Percentiles rank a stretch among this genome's conserved stretches.
Conservation (phyloP, 352 stramenopile genomes). For the Globisporangium polare region DNA sequence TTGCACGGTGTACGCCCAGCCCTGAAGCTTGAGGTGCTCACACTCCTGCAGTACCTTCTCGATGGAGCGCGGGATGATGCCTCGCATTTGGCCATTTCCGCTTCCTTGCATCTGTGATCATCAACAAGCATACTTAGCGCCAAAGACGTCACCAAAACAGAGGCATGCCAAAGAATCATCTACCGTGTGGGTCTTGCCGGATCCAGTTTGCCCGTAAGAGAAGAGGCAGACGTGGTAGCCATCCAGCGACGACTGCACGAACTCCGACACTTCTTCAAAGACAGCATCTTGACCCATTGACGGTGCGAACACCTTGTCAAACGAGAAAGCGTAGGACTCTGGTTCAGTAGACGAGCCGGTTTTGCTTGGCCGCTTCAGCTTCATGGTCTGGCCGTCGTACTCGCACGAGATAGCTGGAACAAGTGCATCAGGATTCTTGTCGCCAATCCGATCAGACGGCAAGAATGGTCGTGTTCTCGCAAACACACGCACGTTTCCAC, state of each 20-base stretch:
- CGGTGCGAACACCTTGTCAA: conserved; percentile 96
- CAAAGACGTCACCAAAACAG: conserved; percentile 1
- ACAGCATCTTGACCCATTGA: conserved; percentile 92
- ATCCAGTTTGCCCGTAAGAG: conserved; percentile 93
- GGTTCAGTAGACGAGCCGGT: conserved; percentile 27
- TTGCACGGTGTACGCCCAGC: conserved; percentile 95
- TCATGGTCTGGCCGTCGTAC: conserved; percentile 66
- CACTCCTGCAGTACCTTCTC: conserved; percentile 92
- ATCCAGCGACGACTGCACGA: conserved; percentile 97
- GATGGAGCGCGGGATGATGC: conserved; percentile 97
- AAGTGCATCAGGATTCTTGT: conserved; percentile 23
- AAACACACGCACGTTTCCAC: conserved; percentile 98
- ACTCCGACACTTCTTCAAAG: conserved; percentile 96
- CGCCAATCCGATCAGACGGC: conserved; percentile 64
- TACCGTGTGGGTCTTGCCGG: conserved; percentile 93
- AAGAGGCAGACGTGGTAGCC: conserved; percentile 97
- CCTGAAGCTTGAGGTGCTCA: conserved; percentile 53
- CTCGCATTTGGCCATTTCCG: conserved; percentile 92
- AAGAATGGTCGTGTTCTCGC: conserved; percentile 91
- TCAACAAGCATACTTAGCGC: conserved; percentile 11
- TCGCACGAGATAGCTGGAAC: conserved; percentile 60
- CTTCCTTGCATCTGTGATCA: conserved; percentile 96
- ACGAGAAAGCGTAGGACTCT: conserved; percentile 87
- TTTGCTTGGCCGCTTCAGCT: conserved; percentile 49
- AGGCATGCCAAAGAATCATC: neutral